Conservation (phyloP, 148 eudicot genomes). For the Vaccinium darrowii region DNA sequence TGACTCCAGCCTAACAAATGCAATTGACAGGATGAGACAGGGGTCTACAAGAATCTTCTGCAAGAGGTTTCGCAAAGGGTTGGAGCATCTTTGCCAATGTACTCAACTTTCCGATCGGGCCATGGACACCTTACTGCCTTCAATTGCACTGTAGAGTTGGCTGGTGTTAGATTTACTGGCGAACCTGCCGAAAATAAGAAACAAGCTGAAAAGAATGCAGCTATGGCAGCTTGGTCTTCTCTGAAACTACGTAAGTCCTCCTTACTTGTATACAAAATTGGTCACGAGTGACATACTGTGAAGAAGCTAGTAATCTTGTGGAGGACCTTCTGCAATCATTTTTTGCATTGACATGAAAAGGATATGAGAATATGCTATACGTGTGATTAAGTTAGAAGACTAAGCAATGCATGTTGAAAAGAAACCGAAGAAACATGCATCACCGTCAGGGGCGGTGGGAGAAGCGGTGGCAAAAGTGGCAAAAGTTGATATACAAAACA, state of each 20-base stretch:
- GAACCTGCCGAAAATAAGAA: slow-evolving; percentile 62
- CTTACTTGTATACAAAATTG: neutral
- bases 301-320: neutral
- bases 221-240: slow-evolving; percentile 63
- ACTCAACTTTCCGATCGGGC: slow-evolving; percentile 46
- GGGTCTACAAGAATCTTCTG: slow-evolving; percentile 61
- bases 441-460: neutral
- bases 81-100: slow-evolving; percentile 53
- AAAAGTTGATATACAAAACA: no score
- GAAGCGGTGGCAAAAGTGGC: no score
- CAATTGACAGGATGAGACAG: slow-evolving; percentile 54
- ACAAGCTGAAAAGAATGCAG: slow-evolving; percentile 67
- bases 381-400: neutral
- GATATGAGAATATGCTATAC: neutral
- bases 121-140: slow-evolving; percentile 44
- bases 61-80: slow-evolving; percentile 66
- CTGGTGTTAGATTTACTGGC: slow-evolving; percentile 48
- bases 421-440: slow-evolving; percentile 3
- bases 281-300: neutral
- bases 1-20: neutral
- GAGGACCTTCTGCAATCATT: neutral
- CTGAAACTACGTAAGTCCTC: slow-evolving; percentile 47
- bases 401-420: neutral
- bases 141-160: slow-evolving; percentile 58
- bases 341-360: neutral